Evolutionary conservation across 75 land plant species (phyloP).

Genomic region (Sequoia sempervirens): DNA sequence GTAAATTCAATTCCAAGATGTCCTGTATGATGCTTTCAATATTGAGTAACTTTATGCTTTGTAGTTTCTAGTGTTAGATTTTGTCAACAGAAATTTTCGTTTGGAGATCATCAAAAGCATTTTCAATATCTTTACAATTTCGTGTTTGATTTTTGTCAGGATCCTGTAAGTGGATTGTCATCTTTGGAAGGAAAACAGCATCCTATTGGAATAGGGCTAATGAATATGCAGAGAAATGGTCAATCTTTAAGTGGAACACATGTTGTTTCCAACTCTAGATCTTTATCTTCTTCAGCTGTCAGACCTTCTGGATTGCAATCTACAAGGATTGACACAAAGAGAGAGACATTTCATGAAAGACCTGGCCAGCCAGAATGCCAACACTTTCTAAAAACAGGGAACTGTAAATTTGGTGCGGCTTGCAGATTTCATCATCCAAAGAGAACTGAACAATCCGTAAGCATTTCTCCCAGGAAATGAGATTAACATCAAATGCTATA

Average conservation of each 20-base stretch:
- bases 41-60: background rate
- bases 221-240: background rate
- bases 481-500: background rate
- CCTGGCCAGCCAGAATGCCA: slow-evolving; percentile 92
- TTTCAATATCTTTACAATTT: background rate
- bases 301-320: slow-evolving; percentile 18
- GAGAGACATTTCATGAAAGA: slow-evolving; percentile 46
- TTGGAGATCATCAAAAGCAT: background rate
- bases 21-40: background rate
- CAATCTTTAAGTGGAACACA: background rate
- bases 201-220: background rate
- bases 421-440: slow-evolving; percentile 90
- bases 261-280: background rate
- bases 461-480: background rate
- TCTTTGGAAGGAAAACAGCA: slow-evolving; percentile 7
- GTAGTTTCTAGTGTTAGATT: background rate
- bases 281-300: slow-evolving; percentile 17
- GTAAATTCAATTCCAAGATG: background rate
- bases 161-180: slow-evolving; percentile 9
- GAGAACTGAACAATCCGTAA: slow-evolving; percentile 1
- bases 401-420: slow-evolving; percentile 82
- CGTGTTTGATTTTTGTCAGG: background rate
- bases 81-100: background rate
- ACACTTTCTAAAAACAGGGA: slow-evolving; percentile 91
- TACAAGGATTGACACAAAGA: slow-evolving; percentile 1